Evolutionary conservation across 1,284 basidiomycete species (phyloP), one percentile per base, ranked within the genome.

Genomic region (Pholiota adiposa): DNA sequence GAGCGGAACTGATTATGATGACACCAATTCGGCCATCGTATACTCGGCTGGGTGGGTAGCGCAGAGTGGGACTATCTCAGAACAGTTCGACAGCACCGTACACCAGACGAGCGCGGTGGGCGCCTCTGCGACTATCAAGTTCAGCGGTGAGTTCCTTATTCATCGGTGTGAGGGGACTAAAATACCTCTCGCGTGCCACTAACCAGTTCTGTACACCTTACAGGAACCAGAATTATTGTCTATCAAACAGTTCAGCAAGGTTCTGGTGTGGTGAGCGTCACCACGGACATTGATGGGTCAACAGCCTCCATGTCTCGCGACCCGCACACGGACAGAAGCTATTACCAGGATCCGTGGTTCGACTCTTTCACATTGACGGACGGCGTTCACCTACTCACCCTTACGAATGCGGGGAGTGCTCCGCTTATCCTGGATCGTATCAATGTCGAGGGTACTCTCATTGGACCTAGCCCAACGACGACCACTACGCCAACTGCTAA

Each of bases 81-180:
- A 50, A 19, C 58, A 60, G 49, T 60, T 54, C 36, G 40, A 55
- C 16, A 51, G 48, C 12, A 55, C 58, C 3, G 34, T 55, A 29
- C 58, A 60, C 34, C 40, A 44, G 18, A 60, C 53, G 4, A 55
- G 19, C 6, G 48, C 49, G n/a, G 34, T 44, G 6, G 58, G 58
- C 14, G 58, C 58, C 12, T 55, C 58, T n/a, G 58, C 58, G n/a
- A 60, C 58, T 6, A 51, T 60, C 4, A 60, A 36, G 11, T 60
- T 60, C 18, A 44, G 25, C 12, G 58, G 58, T 51, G 23, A 18
- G 58, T 46, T 31, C n/a, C 51, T 29, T 36, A 4, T 23, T 34
- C 25, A 25, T 27, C 36, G 19, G 1, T 29, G 16, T 7, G n/a
- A 16, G 12, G n/a, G n/a, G 1, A 16, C 14, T 4, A n/a, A n/a